These are phyloP conservation scores for Saturnispora bothae DNA, from an alignment of 805 yeast genomes.

Conservation along the genomic window DNA sequence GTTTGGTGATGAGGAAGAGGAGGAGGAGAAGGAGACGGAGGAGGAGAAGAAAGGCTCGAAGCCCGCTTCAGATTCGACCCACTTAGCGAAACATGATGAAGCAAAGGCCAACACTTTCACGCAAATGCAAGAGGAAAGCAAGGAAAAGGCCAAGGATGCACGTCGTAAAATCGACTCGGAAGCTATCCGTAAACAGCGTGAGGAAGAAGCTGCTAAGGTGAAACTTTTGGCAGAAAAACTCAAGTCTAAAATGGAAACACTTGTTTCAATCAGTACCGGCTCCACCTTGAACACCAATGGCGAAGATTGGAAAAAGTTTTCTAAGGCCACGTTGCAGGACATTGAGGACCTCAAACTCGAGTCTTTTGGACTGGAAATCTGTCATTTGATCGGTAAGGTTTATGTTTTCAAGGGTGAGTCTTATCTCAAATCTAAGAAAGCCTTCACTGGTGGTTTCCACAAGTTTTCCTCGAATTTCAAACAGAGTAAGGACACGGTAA, in stretches of 20 bases:
- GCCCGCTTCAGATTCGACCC: conserved; percentile 3
- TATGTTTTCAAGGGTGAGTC: conserved; percentile 57
- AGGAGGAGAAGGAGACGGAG: conserved; percentile 32
- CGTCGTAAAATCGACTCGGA: conserved; percentile 18
- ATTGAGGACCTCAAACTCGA: conserved; percentile 77
- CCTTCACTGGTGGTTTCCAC: conserved; percentile 50
- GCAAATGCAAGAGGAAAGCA: conserved; percentile 10
- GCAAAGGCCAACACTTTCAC: conserved; percentile 6
- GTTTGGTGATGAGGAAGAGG: conserved; percentile 28
- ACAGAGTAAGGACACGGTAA: conserved; percentile 64
- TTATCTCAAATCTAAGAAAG: conserved; percentile 55
- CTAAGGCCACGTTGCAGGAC: conserved; percentile 60
- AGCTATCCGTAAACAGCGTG: conserved; percentile 22
- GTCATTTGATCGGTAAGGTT: conserved; percentile 64
- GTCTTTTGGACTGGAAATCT: conserved; percentile 73
- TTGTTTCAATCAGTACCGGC: conserved; percentile 30
- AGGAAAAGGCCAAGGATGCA: conserved; percentile 9
- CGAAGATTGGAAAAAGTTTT: conserved; percentile 41
- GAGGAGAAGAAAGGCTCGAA: conserved; percentile 19
- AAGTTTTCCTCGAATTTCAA: conserved; percentile 55
- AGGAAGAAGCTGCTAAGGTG: conserved; percentile 35
- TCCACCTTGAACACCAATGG: conserved; percentile 29
- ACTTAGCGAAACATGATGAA: conserved; percentile 9
- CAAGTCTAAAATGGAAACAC: conserved; percentile 27
- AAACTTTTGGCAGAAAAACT: conserved; percentile 52